phyloP scores from a whole-genome alignment of 192 early-diverging fungal genomes.

The Umbelopsis vinacea region DNA sequence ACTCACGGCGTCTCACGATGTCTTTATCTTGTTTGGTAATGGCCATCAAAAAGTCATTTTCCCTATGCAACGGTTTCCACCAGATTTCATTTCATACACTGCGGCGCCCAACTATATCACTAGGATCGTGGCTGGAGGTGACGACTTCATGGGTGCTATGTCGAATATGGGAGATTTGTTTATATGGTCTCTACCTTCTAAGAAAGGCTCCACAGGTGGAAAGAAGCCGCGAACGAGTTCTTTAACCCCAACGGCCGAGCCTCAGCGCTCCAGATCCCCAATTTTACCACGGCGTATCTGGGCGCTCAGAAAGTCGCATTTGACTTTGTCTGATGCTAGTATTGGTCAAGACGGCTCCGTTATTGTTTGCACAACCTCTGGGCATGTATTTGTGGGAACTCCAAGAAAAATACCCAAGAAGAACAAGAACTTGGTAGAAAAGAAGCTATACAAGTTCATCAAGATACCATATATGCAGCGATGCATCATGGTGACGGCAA shows the following conservation, averaged over 20 bases:
- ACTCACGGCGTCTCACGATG: slow-evolving; percentile 57
- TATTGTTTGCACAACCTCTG: slow-evolving; percentile 64
- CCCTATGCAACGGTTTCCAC: slow-evolving; percentile 43
- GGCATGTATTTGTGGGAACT: slow-evolving; percentile 69
- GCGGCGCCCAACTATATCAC: slow-evolving; percentile 20
- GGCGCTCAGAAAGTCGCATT: slow-evolving; percentile 50
- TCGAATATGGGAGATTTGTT: slow-evolving; percentile 58
- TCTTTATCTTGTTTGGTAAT: slow-evolving; percentile 61
- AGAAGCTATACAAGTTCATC: slow-evolving; percentile 54
- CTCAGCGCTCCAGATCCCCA: background rate
- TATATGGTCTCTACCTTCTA: slow-evolving; percentile 57
- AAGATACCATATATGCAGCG: slow-evolving; percentile 65
- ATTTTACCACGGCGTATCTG: slow-evolving; percentile 51
- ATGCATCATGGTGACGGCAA: slow-evolving; percentile 57
- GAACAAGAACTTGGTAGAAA: slow-evolving; percentile 29
- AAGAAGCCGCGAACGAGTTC: background rate
- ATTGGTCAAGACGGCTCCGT: slow-evolving; percentile 73
- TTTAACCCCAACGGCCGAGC: background rate
- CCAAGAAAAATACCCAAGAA: slow-evolving; percentile 25
- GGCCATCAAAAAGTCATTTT: slow-evolving; percentile 52
- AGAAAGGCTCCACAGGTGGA: background rate
- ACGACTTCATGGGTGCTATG: slow-evolving; percentile 36
- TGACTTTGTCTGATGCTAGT: slow-evolving; percentile 59
- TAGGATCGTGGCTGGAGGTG: slow-evolving; percentile 33
- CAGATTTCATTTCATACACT: slow-evolving; percentile 27